Percentiles rank a stretch among this genome's conserved stretches.
Conservation (phyloP, 768 basidiomycete species). For the Pleurotus salmoneostramineus region DNA sequence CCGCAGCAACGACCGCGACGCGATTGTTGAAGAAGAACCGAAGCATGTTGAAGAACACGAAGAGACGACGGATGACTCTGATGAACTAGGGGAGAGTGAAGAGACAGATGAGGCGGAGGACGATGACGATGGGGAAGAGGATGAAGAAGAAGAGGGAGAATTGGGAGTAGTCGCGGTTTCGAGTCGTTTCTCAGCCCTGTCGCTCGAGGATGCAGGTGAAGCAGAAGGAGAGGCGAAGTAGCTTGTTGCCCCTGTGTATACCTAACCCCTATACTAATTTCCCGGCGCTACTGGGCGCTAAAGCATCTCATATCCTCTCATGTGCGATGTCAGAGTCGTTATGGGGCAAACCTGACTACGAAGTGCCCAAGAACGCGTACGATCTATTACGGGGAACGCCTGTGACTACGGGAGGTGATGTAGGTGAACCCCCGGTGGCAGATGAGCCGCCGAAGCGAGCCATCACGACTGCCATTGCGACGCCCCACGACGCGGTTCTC, state of each 20-base stretch:
- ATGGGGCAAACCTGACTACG: not conserved
- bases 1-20: slow-evolving; percentile 9
- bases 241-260: no score
- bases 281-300: no score
- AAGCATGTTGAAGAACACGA: slow-evolving; percentile 26
- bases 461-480: slow-evolving; percentile 26
- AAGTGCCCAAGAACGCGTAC: not conserved
- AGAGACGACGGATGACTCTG: slow-evolving; percentile 20
- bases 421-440: no score
- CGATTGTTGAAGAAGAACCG: slow-evolving; percentile 11
- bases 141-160: slow-evolving; percentile 8
- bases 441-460: not conserved
- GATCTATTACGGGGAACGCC: no score
- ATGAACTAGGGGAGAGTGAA: slow-evolving; percentile 16
- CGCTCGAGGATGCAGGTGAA: slow-evolving; percentile 26
- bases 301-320: not conserved
- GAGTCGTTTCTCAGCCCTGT: slow-evolving; percentile 39
- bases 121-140: slow-evolving; percentile 15
- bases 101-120: slow-evolving; percentile 25
- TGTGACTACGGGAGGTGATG: no score
- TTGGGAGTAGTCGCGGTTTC: slow-evolving; percentile 8
- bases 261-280: no score
- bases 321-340: not conserved
- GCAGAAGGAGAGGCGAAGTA: slow-evolving; percentile 13
- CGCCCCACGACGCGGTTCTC: slow-evolving; percentile 64